Evolutionary conservation across 306 rosid genomes (phyloP).

Genomic region (Geum urbanum): DNA sequence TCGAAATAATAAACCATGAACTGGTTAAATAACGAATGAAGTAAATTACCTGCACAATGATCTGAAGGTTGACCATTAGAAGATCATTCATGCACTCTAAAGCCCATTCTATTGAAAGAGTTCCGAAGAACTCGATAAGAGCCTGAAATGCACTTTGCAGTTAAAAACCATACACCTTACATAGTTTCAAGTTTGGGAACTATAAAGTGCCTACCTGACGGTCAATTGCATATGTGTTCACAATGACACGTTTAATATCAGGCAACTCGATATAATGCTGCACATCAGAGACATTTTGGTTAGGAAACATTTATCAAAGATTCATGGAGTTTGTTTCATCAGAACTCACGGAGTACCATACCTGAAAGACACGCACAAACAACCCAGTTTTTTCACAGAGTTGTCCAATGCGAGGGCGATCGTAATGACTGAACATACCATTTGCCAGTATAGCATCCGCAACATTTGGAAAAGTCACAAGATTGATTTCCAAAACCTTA

Average conservation of each 20-base stretch:
- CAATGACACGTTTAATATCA: conserved; percentile 92
- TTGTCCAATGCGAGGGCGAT: conserved; percentile 92
- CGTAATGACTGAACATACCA: conserved; percentile 98
- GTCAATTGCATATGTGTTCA: conserved; percentile 97
- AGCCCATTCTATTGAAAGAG: conserved; percentile 93
- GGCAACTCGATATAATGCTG: conserved; percentile 97
- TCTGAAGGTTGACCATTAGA: conserved; percentile 92
- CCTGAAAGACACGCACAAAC: conserved; percentile 89
- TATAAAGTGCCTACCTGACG: conserved; percentile 63
- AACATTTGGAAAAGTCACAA: conserved; percentile 92
- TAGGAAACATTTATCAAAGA: conserved; percentile 14
- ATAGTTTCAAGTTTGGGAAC: conserved; percentile 12
- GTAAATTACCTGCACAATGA: conserved; percentile 79
- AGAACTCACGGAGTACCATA: conserved; percentile 31
- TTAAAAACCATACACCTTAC: conserved; percentile 17
- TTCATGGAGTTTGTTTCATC: not conserved
- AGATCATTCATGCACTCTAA: conserved; percentile 99
- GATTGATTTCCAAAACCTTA: conserved; percentile 92
- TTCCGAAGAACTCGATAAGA: conserved; percentile 94
- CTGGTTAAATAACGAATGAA: not conserved
- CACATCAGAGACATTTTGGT: conserved; percentile 29
- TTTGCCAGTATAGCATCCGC: conserved; percentile 99
- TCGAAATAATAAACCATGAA: conserved; percentile 9
- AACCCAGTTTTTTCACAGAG: conserved; percentile 98
- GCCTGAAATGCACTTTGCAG: conserved; percentile 49